phyloP scores from a whole-genome alignment of 352 stramenopile species.

The Phytophthora uliginosa region DNA sequence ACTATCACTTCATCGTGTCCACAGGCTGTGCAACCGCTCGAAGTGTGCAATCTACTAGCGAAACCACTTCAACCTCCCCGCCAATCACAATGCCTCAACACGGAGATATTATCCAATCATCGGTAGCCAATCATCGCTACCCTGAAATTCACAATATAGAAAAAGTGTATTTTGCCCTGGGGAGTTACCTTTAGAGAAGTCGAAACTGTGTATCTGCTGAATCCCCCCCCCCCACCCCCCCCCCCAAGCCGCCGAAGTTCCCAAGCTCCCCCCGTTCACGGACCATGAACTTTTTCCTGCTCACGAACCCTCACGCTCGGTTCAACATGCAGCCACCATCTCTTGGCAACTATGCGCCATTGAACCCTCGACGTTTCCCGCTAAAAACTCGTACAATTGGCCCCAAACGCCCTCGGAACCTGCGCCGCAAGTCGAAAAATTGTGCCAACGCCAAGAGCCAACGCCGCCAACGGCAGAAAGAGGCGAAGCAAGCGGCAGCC shows the following conservation, averaged over 20 bases:
- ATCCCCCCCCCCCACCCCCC: not conserved
- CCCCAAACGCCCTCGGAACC: not conserved
- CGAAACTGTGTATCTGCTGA: not conserved
- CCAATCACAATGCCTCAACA: not conserved
- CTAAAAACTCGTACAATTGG: not conserved
- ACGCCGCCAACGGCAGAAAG: constrained; percentile 3
- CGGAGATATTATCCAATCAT: not conserved
- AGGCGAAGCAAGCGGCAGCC: not conserved
- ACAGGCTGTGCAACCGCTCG: too few species aligned
- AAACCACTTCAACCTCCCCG: not conserved
- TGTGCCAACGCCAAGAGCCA: constrained; percentile 12
- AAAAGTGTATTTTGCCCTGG: too few species aligned
- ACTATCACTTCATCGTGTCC: too few species aligned
- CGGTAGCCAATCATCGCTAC: not conserved
- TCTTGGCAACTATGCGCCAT: not conserved
- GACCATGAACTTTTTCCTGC: constrained; percentile 7
- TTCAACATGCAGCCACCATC: not conserved
- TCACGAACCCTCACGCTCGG: constrained; percentile 7
- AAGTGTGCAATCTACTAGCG: constrained; percentile 18
- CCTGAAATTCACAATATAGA: not conserved
- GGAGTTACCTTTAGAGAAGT: too few species aligned
- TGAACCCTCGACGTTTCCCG: not conserved
- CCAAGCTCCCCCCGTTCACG: not conserved
- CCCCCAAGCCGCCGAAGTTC: too few species aligned
- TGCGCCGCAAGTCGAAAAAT: constrained; percentile 13